phyloP scores from a whole-genome alignment of 371 early-diverging fungal genomes.

The Mortierella sp. region DNA sequence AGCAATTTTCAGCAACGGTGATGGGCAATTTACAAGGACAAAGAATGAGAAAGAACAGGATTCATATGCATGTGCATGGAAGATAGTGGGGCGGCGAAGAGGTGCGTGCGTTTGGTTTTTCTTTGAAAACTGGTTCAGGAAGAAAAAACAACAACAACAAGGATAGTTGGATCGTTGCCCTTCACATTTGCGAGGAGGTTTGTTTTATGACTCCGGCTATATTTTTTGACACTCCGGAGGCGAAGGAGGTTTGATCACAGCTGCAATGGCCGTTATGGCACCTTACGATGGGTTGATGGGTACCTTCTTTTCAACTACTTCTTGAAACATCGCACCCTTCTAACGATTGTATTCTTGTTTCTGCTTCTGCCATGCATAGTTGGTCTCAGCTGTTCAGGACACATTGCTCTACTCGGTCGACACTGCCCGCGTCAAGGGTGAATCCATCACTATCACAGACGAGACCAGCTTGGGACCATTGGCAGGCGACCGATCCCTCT shows the following conservation, averaged over 20 bases:
- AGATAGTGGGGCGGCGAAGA: not conserved
- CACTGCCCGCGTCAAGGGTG: slow-evolving; percentile 34
- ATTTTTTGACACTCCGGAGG: slow-evolving; percentile 1
- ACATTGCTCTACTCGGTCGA: slow-evolving; percentile 61
- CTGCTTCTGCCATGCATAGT: slow-evolving; percentile 28
- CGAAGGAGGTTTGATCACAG: not conserved
- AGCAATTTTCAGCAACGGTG: not conserved
- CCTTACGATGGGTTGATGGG: not conserved
- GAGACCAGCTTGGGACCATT: slow-evolving; percentile 31
- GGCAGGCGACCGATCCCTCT: slow-evolving; percentile 61
- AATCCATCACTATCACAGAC: slow-evolving; percentile 26
- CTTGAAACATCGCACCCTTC: not conserved
- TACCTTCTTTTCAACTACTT: not conserved
- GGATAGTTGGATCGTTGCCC: not conserved
- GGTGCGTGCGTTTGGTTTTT: not conserved
- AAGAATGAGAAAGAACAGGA: not conserved
- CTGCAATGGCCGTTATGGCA: not conserved
- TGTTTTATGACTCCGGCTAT: not conserved
- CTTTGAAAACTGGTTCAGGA: not conserved
- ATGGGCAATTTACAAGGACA: not conserved
- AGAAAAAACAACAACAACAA: not conserved
- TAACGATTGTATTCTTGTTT: not conserved
- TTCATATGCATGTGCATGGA: not conserved
- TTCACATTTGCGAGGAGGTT: too few species aligned
- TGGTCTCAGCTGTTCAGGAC: slow-evolving; percentile 64